Evolutionary conservation across 2,329 filamentous ascomycete species (phyloP), one percentile per base, ranked within the genome.

Genomic region (Chalaropsis thielavioides): DNA sequence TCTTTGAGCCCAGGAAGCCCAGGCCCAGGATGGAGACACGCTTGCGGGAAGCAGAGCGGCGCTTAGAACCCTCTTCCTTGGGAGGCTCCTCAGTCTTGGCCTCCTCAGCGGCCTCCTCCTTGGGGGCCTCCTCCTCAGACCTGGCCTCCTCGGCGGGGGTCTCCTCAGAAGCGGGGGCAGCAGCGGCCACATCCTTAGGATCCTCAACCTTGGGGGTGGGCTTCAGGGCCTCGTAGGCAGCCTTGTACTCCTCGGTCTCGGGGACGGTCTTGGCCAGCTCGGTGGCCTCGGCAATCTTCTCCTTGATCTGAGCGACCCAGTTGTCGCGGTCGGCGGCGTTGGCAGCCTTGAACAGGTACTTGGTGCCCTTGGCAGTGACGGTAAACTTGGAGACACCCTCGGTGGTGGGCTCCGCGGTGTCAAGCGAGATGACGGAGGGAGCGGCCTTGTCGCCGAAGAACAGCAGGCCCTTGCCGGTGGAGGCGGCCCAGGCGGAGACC

Each of bases 381-480:
- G 85, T 80, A 81, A 99, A 96, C 78, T 94, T 92, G 77, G 83
- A 82, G 69, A 82, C 73, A 68, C 90, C 89, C 68, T 91, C 88
- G 75, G 86, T 84, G 74, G 83, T 81, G 67, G 95, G 82, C 74
- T 95, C 90, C 61, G 78, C 81, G 69, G 80, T 80, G 74, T 85
- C 81, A 68, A 96, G 78, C 77, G 90, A 89, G 75, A 97, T 87
- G 71, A 94, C 86, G 70, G 85, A 81, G 68, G 92, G 92, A 67
- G 83, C 82, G 69, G 83, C 80, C 84, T 95, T 96, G 78, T 95
- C 88, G 72, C 88, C 87, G 77, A 90, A 89, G 82, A 95, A 96
- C 51, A 97, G 81, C 22, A 97, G 87, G 73, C 94, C 94, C 81
- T 95, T 95, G 75, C 92, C 92, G 67, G 92, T 96, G 81, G 95